Conservation (phyloP, 192 early-diverging fungal genomes). For the Martensiomyces pterosporus region DNA sequence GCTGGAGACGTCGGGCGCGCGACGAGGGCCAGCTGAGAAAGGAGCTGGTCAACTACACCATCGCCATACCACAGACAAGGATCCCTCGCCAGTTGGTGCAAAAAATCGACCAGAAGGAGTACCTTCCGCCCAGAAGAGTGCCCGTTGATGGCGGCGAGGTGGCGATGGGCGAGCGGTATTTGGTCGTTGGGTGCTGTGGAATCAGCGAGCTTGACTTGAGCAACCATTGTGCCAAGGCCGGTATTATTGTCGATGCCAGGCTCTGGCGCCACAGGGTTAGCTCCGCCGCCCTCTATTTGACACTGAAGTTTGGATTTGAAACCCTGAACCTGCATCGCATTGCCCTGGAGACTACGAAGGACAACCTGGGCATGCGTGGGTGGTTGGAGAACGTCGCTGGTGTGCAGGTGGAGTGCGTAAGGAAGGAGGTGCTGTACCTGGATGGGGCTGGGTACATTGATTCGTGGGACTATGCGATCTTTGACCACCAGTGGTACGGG, state of each 20-base stretch:
- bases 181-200: constrained; percentile 40
- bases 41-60: constrained; percentile 27
- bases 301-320: constrained; percentile 40
- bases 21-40: constrained; percentile 23
- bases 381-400: constrained; percentile 40
- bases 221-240: constrained; percentile 24
- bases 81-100: constrained; percentile 16
- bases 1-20: constrained; percentile 10
- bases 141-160: constrained; percentile 21
- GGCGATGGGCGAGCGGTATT: constrained; percentile 30
- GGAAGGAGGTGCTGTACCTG: constrained; percentile 34
- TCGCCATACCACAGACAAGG: constrained; percentile 25
- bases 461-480: constrained; percentile 42
- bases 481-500: constrained; percentile 31
- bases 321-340: constrained; percentile 32
- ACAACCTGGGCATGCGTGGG: constrained; percentile 40
- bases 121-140: constrained; percentile 19
- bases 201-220: constrained; percentile 22
- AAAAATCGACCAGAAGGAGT: constrained; percentile 19
- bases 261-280: constrained; percentile 40
- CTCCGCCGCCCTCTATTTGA: constrained; percentile 31
- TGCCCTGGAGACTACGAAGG: constrained; percentile 24
- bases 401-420: constrained; percentile 27
- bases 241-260: constrained; percentile 40
- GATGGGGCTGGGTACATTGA: constrained; percentile 24